Conservation (phyloP, 2,329 filamentous ascomycete species). For the Dothistroma septosporum region DNA sequence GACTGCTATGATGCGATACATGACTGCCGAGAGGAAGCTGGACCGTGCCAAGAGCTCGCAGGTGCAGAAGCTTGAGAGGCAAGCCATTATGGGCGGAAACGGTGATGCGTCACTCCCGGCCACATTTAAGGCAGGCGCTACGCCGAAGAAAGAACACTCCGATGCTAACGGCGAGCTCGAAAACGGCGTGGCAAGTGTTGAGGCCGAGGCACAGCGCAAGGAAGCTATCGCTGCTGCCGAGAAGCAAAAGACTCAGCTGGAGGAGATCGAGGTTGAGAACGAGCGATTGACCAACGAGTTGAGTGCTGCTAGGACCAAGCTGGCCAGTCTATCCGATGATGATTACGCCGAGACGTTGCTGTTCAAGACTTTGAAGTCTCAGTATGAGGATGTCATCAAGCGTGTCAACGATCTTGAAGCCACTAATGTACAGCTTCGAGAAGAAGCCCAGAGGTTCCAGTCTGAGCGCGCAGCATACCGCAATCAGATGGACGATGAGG, state of each 20-base stretch:
- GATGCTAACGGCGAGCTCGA: constrained; percentile 52
- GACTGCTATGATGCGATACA: constrained; percentile 81
- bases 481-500: constrained; percentile 75
- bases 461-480: constrained; percentile 81
- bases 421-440: constrained; percentile 75
- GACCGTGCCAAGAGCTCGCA: constrained; percentile 85
- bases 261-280: constrained; percentile 72
- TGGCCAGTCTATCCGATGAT: constrained; percentile 77
- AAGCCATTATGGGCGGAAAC: constrained; percentile 68
- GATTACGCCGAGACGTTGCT: constrained; percentile 90
- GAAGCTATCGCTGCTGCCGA: constrained; percentile 71
- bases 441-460: constrained; percentile 80
- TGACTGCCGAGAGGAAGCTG: constrained; percentile 91
- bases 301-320: constrained; percentile 63
- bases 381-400: constrained; percentile 89
- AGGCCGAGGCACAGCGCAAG: constrained; percentile 70
- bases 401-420: constrained; percentile 88
- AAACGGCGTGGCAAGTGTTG: constrained; percentile 55
- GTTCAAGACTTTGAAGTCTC: constrained; percentile 84
- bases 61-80: constrained; percentile 86
- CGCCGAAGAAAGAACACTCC: constrained; percentile 48
- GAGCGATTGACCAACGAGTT: constrained; percentile 73
- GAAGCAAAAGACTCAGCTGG: constrained; percentile 86
- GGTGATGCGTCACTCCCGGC: constrained; percentile 41
- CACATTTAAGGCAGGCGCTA: constrained; percentile 33